phyloP scores from a whole-genome alignment of 2,329 filamentous ascomycete species.

The Sclerotinia minor region DNA sequence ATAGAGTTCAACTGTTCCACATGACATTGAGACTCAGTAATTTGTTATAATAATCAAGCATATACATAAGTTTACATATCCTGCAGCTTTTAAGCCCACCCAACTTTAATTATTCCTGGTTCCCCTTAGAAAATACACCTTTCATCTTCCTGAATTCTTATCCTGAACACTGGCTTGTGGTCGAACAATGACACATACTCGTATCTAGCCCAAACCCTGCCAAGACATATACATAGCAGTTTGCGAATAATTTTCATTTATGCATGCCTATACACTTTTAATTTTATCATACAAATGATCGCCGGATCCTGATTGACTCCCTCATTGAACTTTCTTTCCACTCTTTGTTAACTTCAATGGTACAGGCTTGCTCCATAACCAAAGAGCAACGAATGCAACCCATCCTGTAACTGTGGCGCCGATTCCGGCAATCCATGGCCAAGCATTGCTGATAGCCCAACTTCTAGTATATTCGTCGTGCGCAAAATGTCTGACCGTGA shows the following conservation, averaged over 20 bases:
- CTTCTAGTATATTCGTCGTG: constrained; percentile 96
- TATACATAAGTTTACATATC: neutral
- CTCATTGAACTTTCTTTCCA: constrained; percentile 47
- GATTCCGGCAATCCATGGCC: constrained; percentile 92
- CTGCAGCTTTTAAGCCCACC: neutral
- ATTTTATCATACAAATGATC: constrained; percentile 37
- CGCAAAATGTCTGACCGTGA: constrained; percentile 93
- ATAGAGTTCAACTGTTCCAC: no score
- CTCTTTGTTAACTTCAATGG: constrained; percentile 36
- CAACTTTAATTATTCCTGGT: neutral
- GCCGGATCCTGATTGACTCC: constrained; percentile 7
- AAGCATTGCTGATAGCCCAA: constrained; percentile 85
- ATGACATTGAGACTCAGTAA: no score
- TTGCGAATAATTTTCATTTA: constrained; percentile 24
- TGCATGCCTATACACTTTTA: constrained; percentile 33
- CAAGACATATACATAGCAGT: neutral
- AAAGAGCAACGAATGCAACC: constrained; percentile 79
- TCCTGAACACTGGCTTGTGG: neutral
- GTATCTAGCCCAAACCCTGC: neutral
- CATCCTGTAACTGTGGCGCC: constrained; percentile 81
- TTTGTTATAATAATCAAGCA: no score
- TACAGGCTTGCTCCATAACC: constrained; percentile 74
- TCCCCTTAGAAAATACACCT: neutral
- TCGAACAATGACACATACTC: neutral
- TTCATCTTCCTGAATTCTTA: neutral